Conservation (phyloP, 2,329 filamentous ascomycete genomes). For the Trichothecium roseum region DNA sequence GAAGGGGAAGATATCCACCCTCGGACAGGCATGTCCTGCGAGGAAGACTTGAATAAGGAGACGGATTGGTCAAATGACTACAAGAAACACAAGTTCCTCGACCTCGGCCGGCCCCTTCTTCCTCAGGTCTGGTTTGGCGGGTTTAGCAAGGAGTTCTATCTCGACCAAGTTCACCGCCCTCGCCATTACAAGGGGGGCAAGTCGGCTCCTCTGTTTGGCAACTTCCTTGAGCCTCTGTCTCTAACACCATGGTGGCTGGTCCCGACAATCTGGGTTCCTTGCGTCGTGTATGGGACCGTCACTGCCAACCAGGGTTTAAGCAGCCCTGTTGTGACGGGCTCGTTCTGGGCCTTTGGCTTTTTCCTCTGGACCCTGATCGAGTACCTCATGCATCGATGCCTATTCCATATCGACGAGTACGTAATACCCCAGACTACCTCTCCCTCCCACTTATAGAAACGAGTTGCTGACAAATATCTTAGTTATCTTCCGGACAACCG, state of each 20-base stretch:
- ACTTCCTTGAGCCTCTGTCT: constrained; percentile 95
- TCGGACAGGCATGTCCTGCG: constrained; percentile 79
- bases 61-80: constrained; percentile 71
- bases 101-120: constrained; percentile 74
- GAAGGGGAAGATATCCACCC: constrained; percentile 31
- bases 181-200: constrained; percentile 90
- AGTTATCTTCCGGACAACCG: constrained; percentile 88
- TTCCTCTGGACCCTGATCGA: constrained; percentile 83
- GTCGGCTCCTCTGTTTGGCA: constrained; percentile 90
- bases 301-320: constrained; percentile 53
- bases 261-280: constrained; percentile 77
- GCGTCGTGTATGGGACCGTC: constrained; percentile 60
- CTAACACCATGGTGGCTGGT: constrained; percentile 93
- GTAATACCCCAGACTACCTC: constrained; percentile 19
- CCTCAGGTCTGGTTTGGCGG: constrained; percentile 80
- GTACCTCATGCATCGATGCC: constrained; percentile 76
- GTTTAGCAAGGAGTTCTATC: constrained; percentile 92
- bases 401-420: constrained; percentile 91
- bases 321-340: constrained; percentile 33
- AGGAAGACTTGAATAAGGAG: constrained; percentile 76
- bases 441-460: constrained; percentile 16
- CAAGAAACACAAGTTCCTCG: constrained; percentile 87
- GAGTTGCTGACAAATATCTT: not conserved
- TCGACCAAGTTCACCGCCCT: constrained; percentile 90
- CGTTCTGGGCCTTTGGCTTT: constrained; percentile 62